Conservation (phyloP, 2,329 filamentous ascomycete genomes). For the Rutstroemia sp. region DNA sequence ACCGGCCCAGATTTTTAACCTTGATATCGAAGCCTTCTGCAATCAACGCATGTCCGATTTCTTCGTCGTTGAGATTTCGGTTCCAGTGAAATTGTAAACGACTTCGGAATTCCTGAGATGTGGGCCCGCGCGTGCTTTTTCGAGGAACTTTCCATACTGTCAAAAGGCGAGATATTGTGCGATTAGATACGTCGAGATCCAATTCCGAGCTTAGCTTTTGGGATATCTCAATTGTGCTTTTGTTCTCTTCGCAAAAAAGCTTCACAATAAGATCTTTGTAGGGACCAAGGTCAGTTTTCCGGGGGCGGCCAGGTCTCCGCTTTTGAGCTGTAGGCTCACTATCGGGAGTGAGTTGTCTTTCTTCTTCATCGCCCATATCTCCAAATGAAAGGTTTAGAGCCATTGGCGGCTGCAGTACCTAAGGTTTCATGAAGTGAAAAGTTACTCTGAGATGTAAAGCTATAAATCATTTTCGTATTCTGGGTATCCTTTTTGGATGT, state of each 20-base stretch:
- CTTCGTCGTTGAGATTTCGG: slow-evolving; percentile 26
- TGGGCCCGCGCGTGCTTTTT: slow-evolving; percentile 22
- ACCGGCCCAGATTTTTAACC: slow-evolving; percentile 19
- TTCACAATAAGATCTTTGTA: slow-evolving; percentile 25
- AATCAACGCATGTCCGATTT: slow-evolving; percentile 21
- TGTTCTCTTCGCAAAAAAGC: slow-evolving; percentile 21
- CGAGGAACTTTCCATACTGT: slow-evolving; percentile 23
- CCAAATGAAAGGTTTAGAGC: not conserved
- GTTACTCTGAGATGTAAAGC: no score
- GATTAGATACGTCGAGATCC: slow-evolving; percentile 24
- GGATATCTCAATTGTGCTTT: slow-evolving; percentile 24
- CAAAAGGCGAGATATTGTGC: slow-evolving; percentile 24
- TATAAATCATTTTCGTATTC: no score
- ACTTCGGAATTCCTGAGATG: slow-evolving; percentile 21
- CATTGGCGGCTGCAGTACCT: no score
- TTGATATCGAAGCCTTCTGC: slow-evolving; percentile 26
- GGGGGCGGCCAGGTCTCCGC: slow-evolving; percentile 22
- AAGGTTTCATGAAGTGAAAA: no score
- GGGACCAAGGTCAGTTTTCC: slow-evolving; percentile 21
- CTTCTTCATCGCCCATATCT: not conserved
- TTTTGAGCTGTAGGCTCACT: not conserved
- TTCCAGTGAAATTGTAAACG: slow-evolving; percentile 25
- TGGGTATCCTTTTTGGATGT: no score
- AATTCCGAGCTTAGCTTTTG: slow-evolving; percentile 22
- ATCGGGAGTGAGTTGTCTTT: not conserved